Evolutionary conservation across 495 filamentous ascomycete genomes (phyloP), one percentile per base, ranked within the genome.

Genomic region (Podospora fimiseda): DNA sequence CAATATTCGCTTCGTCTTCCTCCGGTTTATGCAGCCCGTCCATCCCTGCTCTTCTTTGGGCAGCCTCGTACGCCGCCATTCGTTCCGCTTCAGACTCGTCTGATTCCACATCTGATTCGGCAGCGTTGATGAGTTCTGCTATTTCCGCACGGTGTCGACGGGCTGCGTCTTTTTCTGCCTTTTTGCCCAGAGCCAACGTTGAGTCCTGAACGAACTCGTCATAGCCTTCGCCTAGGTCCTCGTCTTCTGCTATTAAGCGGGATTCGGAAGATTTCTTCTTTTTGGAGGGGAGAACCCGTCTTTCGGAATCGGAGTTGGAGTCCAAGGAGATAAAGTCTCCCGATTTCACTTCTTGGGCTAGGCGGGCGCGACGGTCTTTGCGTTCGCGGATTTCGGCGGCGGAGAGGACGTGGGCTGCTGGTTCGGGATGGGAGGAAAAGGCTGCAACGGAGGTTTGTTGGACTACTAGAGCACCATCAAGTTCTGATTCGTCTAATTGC

Each of bases 171-270:
- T 80, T 77, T 70, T 94, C 88, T 3, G 90, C 89, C 53, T 85
- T 85, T 59, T 77, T 80, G 38, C 90, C 88, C 0, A 97, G 77
- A 2, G 88, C 78, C 9, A 96, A 80, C 23, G 79, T 79, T 14
- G 86, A 90, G 63, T 96, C 92, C 16, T 90, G 86, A 14, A 92
- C 85, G 57, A 87, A 95, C 52, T 95, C 89, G 48, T 95, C 91
- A 64, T 95, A 96, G 2, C 90, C 90, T 71, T 98, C 93, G 24
- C 84, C 85, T n/a, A 96, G 80, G 62, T 96, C 89, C 62, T 97
- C 93, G 61, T 96, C 92, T 48, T 95, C 90, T 21, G 78, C 76
- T 3, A 89, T 77, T 8, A 96, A 78, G n/a, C 93, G 77, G 8
- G 85, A 87, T 48, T 90, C 83, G 2, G 70, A 62, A 59, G 77